phyloP scores from a whole-genome alignment of 441 rosid genomes.

The Capsella rubella region DNA sequence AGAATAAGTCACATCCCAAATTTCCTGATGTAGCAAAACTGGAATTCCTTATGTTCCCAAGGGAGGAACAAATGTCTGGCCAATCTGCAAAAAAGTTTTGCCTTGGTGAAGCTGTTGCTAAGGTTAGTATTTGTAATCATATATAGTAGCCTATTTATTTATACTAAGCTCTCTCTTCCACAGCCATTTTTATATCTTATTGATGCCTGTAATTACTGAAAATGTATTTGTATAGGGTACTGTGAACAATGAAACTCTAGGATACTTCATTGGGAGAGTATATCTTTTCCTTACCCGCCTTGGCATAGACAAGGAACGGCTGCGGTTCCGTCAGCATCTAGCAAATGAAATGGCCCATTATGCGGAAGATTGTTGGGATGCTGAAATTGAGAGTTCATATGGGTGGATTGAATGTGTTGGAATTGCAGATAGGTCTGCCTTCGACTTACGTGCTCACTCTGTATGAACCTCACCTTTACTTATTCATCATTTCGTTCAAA shows the following conservation, averaged over 20 bases:
- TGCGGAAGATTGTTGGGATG: conserved; percentile 77
- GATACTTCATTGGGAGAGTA: conserved; percentile 68
- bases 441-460: conserved; percentile 57
- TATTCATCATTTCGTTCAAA: neutral
- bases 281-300: conserved; percentile 59
- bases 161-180: neutral
- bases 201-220: conserved; percentile 13
- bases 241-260: conserved; percentile 63
- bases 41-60: conserved; percentile 63
- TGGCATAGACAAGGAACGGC: conserved; percentile 57
- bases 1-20: conserved; percentile 61
- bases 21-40: conserved; percentile 50
- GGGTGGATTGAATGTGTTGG: conserved; percentile 76
- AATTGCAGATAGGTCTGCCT: conserved; percentile 68
- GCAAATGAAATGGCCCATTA: conserved; percentile 74
- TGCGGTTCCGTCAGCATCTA: conserved; percentile 67
- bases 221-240: conserved; percentile 46
- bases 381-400: conserved; percentile 67
- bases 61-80: conserved; percentile 60
- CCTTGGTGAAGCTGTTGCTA: conserved; percentile 59
- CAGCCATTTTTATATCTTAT: neutral
- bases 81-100: conserved; percentile 50
- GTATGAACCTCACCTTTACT: conserved; percentile 40
- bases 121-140: conserved; percentile 42
- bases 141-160: neutral